A percentile compares a stretch with the other conserved stretches of the same genome.
These are phyloP conservation scores for Chenopodium quinoa DNA, from an alignment of 148 eudicot species.

Conservation along the genomic window DNA sequence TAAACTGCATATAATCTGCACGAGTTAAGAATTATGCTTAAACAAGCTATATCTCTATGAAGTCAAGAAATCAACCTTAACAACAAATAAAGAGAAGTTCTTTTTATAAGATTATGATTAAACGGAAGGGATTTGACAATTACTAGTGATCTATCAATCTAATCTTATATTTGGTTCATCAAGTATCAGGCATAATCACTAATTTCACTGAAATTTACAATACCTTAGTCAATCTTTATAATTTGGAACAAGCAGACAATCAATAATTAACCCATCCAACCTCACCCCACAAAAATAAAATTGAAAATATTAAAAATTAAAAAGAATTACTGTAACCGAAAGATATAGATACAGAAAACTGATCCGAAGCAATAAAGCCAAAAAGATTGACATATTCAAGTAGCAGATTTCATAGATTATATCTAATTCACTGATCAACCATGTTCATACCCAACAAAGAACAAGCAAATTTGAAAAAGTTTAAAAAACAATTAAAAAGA, in stretches of 20 bases:
- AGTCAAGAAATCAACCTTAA: too few relatives aligned
- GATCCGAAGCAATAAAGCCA: neutral
- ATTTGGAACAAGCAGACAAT: neutral
- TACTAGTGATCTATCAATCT: too few relatives aligned
- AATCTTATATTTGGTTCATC: too few relatives aligned
- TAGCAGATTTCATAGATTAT: neutral
- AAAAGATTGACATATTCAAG: neutral
- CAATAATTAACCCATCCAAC: neutral
- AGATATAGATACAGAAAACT: neutral
- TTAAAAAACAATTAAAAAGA: neutral
- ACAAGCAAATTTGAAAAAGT: neutral
- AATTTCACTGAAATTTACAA: too few relatives aligned
- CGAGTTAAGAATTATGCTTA: too few relatives aligned
- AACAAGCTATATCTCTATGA: too few relatives aligned
- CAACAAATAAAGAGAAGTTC: too few relatives aligned
- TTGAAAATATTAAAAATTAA: neutral
- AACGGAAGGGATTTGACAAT: too few relatives aligned
- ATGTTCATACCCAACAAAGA: conserved; percentile 1
- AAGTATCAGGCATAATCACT: too few relatives aligned
- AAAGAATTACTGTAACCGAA: neutral
- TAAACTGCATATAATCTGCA: too few relatives aligned
- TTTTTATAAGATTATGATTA: too few relatives aligned
- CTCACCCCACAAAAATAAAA: neutral
- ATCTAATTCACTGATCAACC: neutral
- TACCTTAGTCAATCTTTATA: neutral